Conservation (phyloP, 2,329 filamentous ascomycete genomes). For the Mollisia scopiformis region DNA sequence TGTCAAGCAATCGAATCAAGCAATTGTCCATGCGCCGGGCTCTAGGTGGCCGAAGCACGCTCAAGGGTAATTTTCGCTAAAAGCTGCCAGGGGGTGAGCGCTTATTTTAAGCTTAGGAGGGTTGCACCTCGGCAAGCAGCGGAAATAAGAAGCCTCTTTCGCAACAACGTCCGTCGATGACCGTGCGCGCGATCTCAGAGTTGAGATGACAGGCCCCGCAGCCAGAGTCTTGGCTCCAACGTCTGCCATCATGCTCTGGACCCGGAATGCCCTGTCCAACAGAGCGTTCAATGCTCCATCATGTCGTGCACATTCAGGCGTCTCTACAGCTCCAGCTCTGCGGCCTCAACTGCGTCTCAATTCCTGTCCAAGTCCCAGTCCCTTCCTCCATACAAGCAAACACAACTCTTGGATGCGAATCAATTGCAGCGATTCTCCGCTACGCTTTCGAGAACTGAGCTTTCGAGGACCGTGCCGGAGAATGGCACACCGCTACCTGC, state of each 20-base stretch:
- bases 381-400: slow-evolving; percentile 44
- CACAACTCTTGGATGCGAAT: slow-evolving; percentile 61
- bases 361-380: slow-evolving; percentile 47
- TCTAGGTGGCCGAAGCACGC: slow-evolving; percentile 9
- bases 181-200: background rate
- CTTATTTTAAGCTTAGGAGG: background rate
- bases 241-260: background rate
- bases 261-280: background rate
- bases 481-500: slow-evolving; percentile 28
- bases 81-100: no score
- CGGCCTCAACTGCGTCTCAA: slow-evolving; percentile 39
- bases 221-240: background rate
- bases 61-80: no score
- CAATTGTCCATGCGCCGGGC: background rate
- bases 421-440: slow-evolving; percentile 64
- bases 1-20: slow-evolving; percentile 2
- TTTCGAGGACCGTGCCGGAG: slow-evolving; percentile 8
- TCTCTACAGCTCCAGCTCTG: slow-evolving; percentile 29
- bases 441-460: slow-evolving; percentile 53
- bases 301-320: slow-evolving; percentile 25
- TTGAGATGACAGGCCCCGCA: slow-evolving; percentile 11
- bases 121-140: background rate
- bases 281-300: slow-evolving; percentile 1
- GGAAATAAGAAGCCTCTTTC: slow-evolving; percentile 4
- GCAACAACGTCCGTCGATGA: background rate